These are phyloP conservation scores for Adansonia rubrostipa DNA, from an alignment of 441 rosid species.

Conservation along the genomic window DNA sequence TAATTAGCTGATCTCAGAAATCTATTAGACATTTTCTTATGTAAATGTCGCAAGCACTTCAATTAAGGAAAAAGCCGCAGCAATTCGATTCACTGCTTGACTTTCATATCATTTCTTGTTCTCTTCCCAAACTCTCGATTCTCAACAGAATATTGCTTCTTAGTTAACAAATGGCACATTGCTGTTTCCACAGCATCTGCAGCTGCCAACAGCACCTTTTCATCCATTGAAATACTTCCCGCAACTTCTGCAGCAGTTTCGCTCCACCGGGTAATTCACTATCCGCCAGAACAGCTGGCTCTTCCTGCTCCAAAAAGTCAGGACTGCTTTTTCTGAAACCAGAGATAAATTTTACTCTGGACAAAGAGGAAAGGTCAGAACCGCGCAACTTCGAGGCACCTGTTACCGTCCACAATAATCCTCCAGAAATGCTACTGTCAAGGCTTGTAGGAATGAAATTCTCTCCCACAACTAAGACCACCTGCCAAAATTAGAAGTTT, in stretches of 20 bases:
- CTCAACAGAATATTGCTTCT: conserved; percentile 82
- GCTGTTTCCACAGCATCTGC: conserved; percentile 79
- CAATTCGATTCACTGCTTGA: conserved; percentile 33
- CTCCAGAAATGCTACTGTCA: conserved; percentile 41
- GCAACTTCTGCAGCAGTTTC: conserved; percentile 72
- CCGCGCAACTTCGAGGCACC: conserved; percentile 71
- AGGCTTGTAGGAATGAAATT: conserved; percentile 78
- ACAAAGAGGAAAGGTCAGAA: conserved; percentile 53
- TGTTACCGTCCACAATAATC: conserved; percentile 69
- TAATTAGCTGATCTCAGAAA: not conserved
- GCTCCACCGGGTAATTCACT: conserved; percentile 65
- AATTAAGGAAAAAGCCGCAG: not conserved
- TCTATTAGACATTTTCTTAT: not conserved
- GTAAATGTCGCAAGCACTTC: conserved; percentile 12
- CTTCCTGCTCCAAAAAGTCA: conserved; percentile 32
- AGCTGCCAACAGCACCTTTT: conserved; percentile 61
- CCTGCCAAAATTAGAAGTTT: conserved; percentile 39
- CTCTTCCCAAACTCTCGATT: conserved; percentile 84
- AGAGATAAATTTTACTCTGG: conserved; percentile 61
- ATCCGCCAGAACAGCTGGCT: conserved; percentile 43
- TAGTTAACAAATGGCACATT: conserved; percentile 74
- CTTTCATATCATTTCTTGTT: conserved; percentile 80
- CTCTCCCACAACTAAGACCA: conserved; percentile 53
- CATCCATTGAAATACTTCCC: conserved; percentile 64
- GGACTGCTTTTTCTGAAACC: conserved; percentile 35